Base-by-base conservation (phyloP, 257 asterid species). In the Perilla frutescens region DNA sequence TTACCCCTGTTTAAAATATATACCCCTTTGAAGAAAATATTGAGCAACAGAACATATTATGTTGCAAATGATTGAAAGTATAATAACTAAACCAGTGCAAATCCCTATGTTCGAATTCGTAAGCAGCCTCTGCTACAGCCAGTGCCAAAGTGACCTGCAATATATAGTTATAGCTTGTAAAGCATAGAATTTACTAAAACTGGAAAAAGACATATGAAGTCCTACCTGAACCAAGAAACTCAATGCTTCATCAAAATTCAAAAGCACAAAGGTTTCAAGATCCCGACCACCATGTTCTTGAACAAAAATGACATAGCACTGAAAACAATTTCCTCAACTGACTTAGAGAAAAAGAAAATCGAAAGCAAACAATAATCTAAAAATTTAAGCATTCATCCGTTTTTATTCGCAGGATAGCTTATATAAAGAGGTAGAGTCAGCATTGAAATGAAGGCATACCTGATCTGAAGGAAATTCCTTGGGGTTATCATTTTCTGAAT, bases 251-350 rank as follows among this genome's bases (percentile, higher is more conserved):
- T 88, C 83, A 75, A 84, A 88, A 84, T 89, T 90, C 70, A 79
- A 66, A 61, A 95, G 98, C 78, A 90, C 96, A 68, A 90, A 91
- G 81, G 92, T 86, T 75, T 90, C 98, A 75, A 95, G 98, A 86
- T 92, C 98, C 80, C 70, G 79, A 55, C 99, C 99, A 44, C 99
- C 98, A 72, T 95, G 96, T 87, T 89, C 92, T 92, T 91, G 99
- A 80, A 95, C 84, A 68, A 95, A 94, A 71, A 94, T 82, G 15
- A 88, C 89, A 70, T 87, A 94, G 76, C 83, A 73, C 99, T 94
- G 90, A 20, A 70, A 79, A 77, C 64, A 74, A 80, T 37, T 49
- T 49, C 59, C 60, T 31, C 76, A 68, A 70, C 64, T 68, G 48
- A 53, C 57, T 70, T 64, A 75, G 64, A n/a, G 56, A 53, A 41